A percentile compares a stretch with the other conserved stretches of the same genome.
phyloP scores from a whole-genome alignment of 2,329 filamentous ascomycete species.

The Coniochaeta pulveracea region DNA sequence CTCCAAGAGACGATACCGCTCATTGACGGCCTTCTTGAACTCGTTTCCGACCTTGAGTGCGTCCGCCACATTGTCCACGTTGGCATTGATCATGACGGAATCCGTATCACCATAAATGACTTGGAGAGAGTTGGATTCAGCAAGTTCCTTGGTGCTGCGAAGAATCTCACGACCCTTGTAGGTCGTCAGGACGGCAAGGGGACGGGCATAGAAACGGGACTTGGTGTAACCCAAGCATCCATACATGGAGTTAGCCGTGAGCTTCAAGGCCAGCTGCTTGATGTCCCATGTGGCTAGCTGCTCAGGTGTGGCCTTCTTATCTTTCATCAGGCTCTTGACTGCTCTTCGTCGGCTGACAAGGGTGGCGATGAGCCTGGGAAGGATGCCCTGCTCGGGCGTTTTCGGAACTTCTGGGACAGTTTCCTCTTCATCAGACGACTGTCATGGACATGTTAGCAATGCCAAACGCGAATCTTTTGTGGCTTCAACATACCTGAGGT shows the following conservation, averaged over 20 bases:
- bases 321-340: constrained; percentile 96
- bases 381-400: constrained; percentile 69
- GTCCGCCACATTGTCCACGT: constrained; percentile 84
- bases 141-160: constrained; percentile 87
- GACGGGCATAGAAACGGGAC: constrained; percentile 93
- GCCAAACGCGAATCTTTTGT: neutral
- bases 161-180: constrained; percentile 97
- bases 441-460: constrained; percentile 20
- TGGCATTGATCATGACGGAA: constrained; percentile 99
- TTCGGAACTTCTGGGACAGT: constrained; percentile 77
- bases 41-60: constrained; percentile 86
- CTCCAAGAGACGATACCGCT: constrained; percentile 82
- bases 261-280: constrained; percentile 90
- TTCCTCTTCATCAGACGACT: constrained; percentile 71
- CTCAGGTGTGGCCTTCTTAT: constrained; percentile 74
- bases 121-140: constrained; percentile 79
- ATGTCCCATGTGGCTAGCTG: constrained; percentile 94
- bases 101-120: constrained; percentile 99
- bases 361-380: constrained; percentile 84
- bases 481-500: constrained; percentile 45
- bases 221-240: constrained; percentile 95
- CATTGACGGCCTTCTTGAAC: constrained; percentile 92
- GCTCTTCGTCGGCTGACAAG: constrained; percentile 80
- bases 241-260: constrained; percentile 99
- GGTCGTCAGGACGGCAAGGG: constrained; percentile 88